Evolutionary conservation across 2,329 filamentous ascomycete species (phyloP).

Genomic region (Thielaviopsis ethacetica): DNA sequence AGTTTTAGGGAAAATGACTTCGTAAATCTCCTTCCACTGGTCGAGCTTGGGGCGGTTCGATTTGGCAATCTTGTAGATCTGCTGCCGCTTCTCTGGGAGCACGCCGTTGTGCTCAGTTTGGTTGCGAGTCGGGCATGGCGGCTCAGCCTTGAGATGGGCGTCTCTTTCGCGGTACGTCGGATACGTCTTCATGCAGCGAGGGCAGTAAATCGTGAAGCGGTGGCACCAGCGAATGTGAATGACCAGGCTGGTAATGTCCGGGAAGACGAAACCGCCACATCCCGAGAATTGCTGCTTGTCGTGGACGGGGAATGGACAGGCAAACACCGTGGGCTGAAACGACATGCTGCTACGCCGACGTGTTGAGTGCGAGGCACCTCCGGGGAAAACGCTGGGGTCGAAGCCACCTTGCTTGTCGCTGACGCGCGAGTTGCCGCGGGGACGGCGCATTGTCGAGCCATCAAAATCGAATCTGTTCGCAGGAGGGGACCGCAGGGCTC

Average conservation of each 20-base stretch:
- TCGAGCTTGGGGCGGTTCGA: neutral
- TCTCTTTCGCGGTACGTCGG: conserved; percentile 1
- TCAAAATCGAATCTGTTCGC: neutral
- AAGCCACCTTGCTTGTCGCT: neutral
- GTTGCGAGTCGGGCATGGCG: neutral
- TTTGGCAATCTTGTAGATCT: neutral
- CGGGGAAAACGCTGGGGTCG: neutral
- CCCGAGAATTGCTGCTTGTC: conserved; percentile 4
- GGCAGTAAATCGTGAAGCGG: conserved; percentile 8
- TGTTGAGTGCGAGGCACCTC: neutral
- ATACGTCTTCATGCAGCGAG: conserved; percentile 9
- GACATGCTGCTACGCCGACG: conserved; percentile 3
- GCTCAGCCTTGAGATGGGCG: conserved; percentile 7
- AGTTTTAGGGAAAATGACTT: neutral
- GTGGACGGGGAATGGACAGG: conserved; percentile 9
- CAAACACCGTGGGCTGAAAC: neutral
- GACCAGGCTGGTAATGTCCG: conserved; percentile 1
- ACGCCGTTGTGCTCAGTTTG: conserved; percentile 5
- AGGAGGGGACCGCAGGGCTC: neutral
- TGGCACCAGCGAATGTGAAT: conserved; percentile 10
- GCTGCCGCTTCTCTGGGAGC: neutral
- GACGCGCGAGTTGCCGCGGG: conserved; percentile 5
- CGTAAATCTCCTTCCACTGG: conserved; percentile 5
- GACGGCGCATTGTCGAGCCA: neutral
- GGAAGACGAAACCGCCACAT: conserved; percentile 8